Evolutionary conservation across 257 asterid genomes (phyloP).

Genomic region (Primulina eburnea): DNA sequence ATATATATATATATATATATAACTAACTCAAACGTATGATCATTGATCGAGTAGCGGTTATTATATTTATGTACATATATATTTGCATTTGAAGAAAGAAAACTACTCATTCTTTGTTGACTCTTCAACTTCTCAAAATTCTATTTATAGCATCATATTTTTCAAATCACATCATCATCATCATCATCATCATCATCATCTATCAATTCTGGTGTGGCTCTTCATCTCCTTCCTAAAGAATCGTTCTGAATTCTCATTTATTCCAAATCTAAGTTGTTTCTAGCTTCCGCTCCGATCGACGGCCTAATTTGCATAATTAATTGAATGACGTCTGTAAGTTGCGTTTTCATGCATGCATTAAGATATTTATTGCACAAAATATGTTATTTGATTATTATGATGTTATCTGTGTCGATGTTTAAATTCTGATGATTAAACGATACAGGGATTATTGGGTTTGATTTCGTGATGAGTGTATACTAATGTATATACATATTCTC

Average conservation of each 20-base stretch:
- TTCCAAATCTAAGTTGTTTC: background rate
- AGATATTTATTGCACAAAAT: too few relatives aligned
- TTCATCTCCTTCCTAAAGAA: constrained; percentile 23
- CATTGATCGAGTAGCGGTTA: too few relatives aligned
- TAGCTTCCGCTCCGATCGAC: background rate
- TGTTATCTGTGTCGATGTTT: background rate
- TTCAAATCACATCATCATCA: too few relatives aligned
- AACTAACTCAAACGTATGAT: too few relatives aligned
- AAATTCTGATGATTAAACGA: too few relatives aligned
- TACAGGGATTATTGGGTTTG: too few relatives aligned
- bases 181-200: too few relatives aligned
- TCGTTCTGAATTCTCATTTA: constrained; percentile 18
- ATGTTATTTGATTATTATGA: too few relatives aligned
- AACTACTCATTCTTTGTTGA: background rate
- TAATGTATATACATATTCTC: background rate
- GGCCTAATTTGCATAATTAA: constrained; percentile 4
- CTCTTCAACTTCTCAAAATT: background rate
- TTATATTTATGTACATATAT: too few relatives aligned
- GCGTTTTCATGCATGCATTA: background rate
- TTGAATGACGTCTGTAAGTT: constrained; percentile 45
- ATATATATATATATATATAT: too few relatives aligned
- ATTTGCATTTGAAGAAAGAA: too few relatives aligned
- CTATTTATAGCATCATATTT: background rate
- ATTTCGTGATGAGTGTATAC: too few relatives aligned
- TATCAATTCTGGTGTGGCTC: background rate